phyloP scores from a whole-genome alignment of 2,329 filamentous ascomycete genomes.

The Balansia obtecta region DNA sequence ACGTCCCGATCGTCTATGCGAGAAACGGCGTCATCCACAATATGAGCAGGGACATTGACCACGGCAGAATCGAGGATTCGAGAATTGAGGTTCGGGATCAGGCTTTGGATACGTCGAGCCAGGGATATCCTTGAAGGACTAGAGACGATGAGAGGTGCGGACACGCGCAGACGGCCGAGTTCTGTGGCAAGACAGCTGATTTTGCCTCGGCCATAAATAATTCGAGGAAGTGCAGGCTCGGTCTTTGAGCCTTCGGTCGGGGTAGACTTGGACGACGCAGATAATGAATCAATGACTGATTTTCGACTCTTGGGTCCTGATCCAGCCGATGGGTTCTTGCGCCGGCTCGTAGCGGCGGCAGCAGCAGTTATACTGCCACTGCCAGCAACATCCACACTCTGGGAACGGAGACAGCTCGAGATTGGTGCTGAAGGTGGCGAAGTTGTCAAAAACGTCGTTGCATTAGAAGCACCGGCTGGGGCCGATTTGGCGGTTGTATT shows the following conservation, averaged over 20 bases:
- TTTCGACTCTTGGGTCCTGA: conserved; percentile 2
- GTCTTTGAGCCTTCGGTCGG: conserved; percentile 3
- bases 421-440: background rate
- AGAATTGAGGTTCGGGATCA: conserved; percentile 21
- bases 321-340: conserved; percentile 1
- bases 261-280: conserved; percentile 3
- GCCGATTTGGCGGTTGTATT: background rate
- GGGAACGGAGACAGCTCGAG: background rate
- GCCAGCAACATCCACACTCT: background rate
- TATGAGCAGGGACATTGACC: conserved; percentile 15
- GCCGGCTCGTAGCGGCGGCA: background rate
- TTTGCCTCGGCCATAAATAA: conserved; percentile 23
- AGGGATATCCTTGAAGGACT: conserved; percentile 25
- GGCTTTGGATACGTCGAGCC: conserved; percentile 19
- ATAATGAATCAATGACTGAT: background rate
- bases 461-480: background rate
- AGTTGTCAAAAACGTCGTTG: background rate
- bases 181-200: conserved; percentile 21
- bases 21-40: conserved; percentile 17
- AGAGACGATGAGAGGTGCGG: conserved; percentile 24
- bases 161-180: conserved; percentile 18
- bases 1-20: conserved; percentile 33
- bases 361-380: conserved; percentile 2
- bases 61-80: conserved; percentile 22
- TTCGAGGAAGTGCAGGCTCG: conserved; percentile 14